Evolutionary conservation across 768 basidiomycete species (phyloP).

Genomic region (Nidularia sp.): DNA sequence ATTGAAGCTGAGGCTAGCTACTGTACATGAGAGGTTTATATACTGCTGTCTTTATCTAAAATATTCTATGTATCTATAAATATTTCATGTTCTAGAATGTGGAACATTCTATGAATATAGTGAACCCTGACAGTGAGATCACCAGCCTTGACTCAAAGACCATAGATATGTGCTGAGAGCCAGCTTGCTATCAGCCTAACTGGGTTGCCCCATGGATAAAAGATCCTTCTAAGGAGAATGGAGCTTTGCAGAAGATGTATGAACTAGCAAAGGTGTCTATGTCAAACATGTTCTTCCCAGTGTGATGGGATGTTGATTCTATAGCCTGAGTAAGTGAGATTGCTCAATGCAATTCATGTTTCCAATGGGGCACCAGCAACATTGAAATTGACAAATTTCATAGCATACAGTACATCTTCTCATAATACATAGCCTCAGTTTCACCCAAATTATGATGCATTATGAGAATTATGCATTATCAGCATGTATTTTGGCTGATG

Average conservation of each 20-base stretch:
- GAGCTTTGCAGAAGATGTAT: background rate
- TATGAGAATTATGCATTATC: no score
- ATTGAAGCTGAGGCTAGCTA: no score
- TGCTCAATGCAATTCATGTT: background rate
- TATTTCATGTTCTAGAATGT: no score
- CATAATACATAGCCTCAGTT: no score
- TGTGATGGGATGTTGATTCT: background rate
- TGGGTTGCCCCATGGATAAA: background rate
- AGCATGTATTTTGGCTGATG: no score
- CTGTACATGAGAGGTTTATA: no score
- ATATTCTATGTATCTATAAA: no score
- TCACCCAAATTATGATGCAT: no score
- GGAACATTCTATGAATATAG: no score
- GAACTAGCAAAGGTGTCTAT: background rate
- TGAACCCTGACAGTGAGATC: background rate
- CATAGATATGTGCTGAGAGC: background rate
- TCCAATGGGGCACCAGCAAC: background rate
- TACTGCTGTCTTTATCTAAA: no score
- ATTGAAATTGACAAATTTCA: no score
- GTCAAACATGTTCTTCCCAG: background rate
- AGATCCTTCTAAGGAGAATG: background rate
- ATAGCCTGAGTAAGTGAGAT: background rate
- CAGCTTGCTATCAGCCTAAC: background rate
- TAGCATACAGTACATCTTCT: no score
- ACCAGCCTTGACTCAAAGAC: background rate